Percentiles rank a stretch among this genome's conserved stretches.
Evolutionary conservation across 192 early-diverging fungal genomes (phyloP).

Genomic region (Ambispora gerdemannii): DNA sequence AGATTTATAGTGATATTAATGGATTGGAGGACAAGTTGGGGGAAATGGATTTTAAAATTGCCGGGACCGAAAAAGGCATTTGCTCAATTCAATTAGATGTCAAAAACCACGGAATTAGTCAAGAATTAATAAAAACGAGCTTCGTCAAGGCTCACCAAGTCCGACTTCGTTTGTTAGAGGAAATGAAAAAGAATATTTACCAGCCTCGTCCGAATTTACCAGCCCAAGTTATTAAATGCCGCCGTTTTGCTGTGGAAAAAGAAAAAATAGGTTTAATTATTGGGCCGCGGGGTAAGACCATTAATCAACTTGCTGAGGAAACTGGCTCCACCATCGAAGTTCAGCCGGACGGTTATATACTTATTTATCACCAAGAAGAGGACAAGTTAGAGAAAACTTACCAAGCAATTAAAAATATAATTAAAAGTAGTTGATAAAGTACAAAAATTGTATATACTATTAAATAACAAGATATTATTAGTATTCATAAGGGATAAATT

Average conservation of each 20-base stretch:
- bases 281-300: constrained; percentile 11
- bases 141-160: background rate
- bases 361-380: constrained; percentile 21
- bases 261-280: constrained; percentile 23
- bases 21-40: constrained; percentile 20
- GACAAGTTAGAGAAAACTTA: constrained; percentile 18
- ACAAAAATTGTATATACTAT: too few relatives aligned
- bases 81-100: constrained; percentile 17
- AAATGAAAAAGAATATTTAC: constrained; percentile 16
- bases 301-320: constrained; percentile 19
- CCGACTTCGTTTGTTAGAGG: constrained; percentile 3
- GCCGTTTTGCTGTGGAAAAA: background rate
- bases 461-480: too few relatives aligned
- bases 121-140: background rate
- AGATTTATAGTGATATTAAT: constrained; percentile 25
- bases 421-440: background rate
- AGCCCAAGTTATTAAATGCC: constrained; percentile 20
- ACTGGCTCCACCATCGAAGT: constrained; percentile 17
- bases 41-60: constrained; percentile 27
- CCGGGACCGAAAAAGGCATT: constrained; percentile 9
- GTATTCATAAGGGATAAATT: too few relatives aligned
- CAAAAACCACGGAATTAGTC: constrained; percentile 16
- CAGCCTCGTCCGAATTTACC: constrained; percentile 1
- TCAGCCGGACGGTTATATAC: constrained; percentile 2
- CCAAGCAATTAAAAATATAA: constrained; percentile 3